These are phyloP conservation scores for Populus euphratica DNA, from an alignment of 345 rosid species.

Conservation along the genomic window DNA sequence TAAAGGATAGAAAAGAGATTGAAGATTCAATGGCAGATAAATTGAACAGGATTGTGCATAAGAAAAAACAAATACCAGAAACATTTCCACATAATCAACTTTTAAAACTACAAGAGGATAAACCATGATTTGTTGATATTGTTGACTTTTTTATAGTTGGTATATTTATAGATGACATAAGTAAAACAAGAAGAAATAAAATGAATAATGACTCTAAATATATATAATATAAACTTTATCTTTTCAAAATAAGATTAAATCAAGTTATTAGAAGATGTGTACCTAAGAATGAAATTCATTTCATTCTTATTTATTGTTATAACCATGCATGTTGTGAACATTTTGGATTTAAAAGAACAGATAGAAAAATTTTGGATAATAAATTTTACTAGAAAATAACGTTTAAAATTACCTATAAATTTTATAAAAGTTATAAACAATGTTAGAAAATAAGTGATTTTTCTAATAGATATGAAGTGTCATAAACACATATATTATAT, in stretches of 20 bases:
- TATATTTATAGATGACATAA: no score
- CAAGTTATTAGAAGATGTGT: neutral
- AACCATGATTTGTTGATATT: no score
- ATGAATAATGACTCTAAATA: neutral
- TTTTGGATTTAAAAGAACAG: neutral
- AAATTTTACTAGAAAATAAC: neutral
- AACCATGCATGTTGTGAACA: neutral
- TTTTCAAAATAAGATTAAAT: no score
- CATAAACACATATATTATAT: neutral
- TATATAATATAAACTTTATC: neutral
- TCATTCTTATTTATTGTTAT: neutral
- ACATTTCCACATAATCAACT: no score
- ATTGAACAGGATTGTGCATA: neutral
- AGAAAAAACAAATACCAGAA: no score
- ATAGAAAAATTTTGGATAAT: no score
- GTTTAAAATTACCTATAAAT: neutral
- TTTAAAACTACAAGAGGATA: no score
- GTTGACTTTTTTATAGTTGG: rapidly evolving
- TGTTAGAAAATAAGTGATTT: neutral
- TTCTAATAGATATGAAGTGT: neutral
- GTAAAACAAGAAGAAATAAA: no score
- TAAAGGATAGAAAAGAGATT: neutral
- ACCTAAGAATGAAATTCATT: no score
- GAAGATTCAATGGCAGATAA: neutral
- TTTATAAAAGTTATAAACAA: neutral